Evolutionary conservation across 345 rosid genomes (phyloP).

Genomic region (Rhizophora apiculata): DNA sequence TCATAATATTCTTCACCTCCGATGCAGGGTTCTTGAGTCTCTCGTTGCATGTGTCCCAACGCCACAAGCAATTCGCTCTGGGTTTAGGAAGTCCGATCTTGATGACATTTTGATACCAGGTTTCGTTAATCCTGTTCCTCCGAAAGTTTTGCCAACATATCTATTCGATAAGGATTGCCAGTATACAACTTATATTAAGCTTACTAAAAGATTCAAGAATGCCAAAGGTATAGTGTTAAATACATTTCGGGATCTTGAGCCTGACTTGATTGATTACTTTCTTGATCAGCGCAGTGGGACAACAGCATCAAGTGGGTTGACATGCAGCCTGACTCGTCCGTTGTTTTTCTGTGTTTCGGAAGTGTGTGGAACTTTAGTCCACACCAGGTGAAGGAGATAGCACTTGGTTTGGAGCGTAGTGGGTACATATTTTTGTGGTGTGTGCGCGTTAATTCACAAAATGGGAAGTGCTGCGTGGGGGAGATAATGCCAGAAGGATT

Average conservation of each 20-base stretch:
- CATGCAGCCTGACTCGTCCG: constrained; percentile 14
- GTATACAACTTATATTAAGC: constrained; percentile 1
- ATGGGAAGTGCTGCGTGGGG: not conserved
- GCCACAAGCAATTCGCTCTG: not conserved
- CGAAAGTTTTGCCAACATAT: not conserved
- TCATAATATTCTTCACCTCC: constrained; percentile 18
- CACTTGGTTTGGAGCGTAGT: constrained; percentile 18
- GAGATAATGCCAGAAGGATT: constrained; percentile 38
- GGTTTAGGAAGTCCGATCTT: constrained; percentile 5
- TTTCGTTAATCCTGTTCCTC: constrained; percentile 4
- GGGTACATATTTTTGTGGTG: constrained; percentile 19
- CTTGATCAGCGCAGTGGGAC: constrained; percentile 2
- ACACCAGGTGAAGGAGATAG: constrained; percentile 20
- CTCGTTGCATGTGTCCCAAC: constrained; percentile 11
- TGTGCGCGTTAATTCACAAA: not conserved
- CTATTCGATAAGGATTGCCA: constrained; percentile 11
- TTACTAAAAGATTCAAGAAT: constrained; percentile 4
- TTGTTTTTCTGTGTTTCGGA: constrained; percentile 23
- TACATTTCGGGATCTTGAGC: constrained; percentile 12
- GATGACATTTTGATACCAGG: constrained; percentile 11
- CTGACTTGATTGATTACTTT: not conserved
- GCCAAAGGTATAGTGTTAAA: constrained; percentile 13
- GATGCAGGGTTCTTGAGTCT: constrained; percentile 17
- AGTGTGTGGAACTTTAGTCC: constrained; percentile 11
- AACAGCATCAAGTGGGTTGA: constrained; percentile 11